Percentiles rank a stretch among this genome's conserved stretches.
Evolutionary conservation across 352 stramenopile species (phyloP).

Genomic region (Phytophthora pini): DNA sequence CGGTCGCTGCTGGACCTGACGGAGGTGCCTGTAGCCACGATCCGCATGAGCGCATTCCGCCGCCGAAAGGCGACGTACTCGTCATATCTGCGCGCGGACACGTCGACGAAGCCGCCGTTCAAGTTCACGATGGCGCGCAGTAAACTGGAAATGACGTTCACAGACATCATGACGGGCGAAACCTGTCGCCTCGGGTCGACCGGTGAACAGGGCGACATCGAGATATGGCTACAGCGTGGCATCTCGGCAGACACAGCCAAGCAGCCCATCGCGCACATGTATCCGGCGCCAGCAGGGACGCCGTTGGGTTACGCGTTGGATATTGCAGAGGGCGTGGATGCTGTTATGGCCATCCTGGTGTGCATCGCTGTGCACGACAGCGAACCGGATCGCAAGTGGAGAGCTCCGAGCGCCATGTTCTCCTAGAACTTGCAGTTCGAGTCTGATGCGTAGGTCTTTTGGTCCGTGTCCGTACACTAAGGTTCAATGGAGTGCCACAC

Average conservation of each 20-base stretch:
- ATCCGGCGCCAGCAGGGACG: slow-evolving; percentile 19
- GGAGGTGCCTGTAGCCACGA: slow-evolving; percentile 38
- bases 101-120: slow-evolving; percentile 35
- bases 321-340: slow-evolving; percentile 46
- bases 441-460: slow-evolving; percentile 30
- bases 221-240: slow-evolving; percentile 48
- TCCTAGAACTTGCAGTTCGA: slow-evolving; percentile 11
- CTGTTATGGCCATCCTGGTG: slow-evolving; percentile 38
- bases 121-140: slow-evolving; percentile 34
- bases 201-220: slow-evolving; percentile 33
- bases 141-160: slow-evolving; percentile 41
- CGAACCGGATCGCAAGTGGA: slow-evolving; percentile 23
- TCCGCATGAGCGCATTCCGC: slow-evolving; percentile 42
- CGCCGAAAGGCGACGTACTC: slow-evolving; percentile 39
- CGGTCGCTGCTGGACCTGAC: slow-evolving; percentile 37
- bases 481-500: too few species aligned
- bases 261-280: slow-evolving; percentile 46
- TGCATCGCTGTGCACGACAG: slow-evolving; percentile 42
- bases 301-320: slow-evolving; percentile 40
- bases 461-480: slow-evolving; percentile 50
- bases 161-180: slow-evolving; percentile 44
- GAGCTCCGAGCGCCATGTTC: slow-evolving; percentile 5
- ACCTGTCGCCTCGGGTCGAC: slow-evolving; percentile 36
- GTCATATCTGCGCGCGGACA: slow-evolving; percentile 23
- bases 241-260: slow-evolving; percentile 12